Base-by-base conservation (phyloP, 73 alveolate species). In the Uronychia binucleata region DNA sequence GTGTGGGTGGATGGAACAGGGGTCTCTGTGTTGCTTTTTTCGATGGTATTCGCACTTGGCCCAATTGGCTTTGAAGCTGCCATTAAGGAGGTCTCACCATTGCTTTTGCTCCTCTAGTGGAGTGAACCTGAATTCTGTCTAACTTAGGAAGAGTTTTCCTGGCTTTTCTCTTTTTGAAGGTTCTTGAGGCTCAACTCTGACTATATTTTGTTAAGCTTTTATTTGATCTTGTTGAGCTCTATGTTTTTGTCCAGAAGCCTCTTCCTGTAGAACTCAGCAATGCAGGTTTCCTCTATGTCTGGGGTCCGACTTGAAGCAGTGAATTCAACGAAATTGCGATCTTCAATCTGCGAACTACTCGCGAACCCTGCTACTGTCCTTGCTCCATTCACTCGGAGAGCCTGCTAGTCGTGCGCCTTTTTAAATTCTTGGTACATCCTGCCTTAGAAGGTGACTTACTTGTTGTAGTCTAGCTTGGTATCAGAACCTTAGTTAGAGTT, bases 301-400 rank as follows among this genome's bases (percentile, higher is more conserved):
- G 67, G 67, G 67, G 67, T 46, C 19, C 67, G 67, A 46, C 67
- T n/a, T n/a, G n/a, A n/a, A n/a, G n/a, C n/a, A n/a, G n/a, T n/a
- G n/a, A n/a, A n/a, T n/a, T n/a, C n/a, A n/a, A n/a, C n/a, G n/a
- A n/a, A n/a, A n/a, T n/a, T n/a, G n/a, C n/a, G n/a, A n/a, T n/a
- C n/a, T n/a, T n/a, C n/a, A n/a, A n/a, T n/a, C n/a, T n/a, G n/a
- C n/a, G n/a, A n/a, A n/a, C n/a, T n/a, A n/a, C n/a, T n/a, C n/a
- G n/a, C n/a, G n/a, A n/a, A n/a, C n/a, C n/a, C n/a, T n/a, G n/a
- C n/a, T n/a, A n/a, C n/a, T n/a, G n/a, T n/a, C n/a, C n/a, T n/a
- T n/a, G n/a, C n/a, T n/a, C n/a, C n/a, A n/a, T n/a, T n/a, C n/a
- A n/a, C n/a, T n/a, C n/a, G n/a, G n/a, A n/a, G n/a, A n/a, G n/a